Base-by-base conservation (phyloP, 2,329 filamentous ascomycete genomes). In the Calonectria pauciramosa region DNA sequence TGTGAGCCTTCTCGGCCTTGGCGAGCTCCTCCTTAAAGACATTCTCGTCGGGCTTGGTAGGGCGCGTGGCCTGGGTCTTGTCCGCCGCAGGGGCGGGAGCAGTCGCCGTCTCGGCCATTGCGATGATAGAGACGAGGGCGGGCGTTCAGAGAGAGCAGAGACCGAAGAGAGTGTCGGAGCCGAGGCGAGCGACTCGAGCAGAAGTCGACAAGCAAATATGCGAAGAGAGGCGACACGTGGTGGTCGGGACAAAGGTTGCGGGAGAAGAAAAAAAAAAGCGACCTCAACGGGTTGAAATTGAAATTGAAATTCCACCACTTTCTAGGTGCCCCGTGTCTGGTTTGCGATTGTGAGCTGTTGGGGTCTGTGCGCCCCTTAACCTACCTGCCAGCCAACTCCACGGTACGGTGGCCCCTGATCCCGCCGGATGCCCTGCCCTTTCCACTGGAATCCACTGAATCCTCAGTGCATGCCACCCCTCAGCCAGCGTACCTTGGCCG, bases 31-130 rank as follows among this genome's bases (percentile, higher is more conserved):
- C 91, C 88, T 98, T 96, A 90, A 93, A 99, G 80, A 90, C 88
- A 78, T 93, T 94, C 88, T 97, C 94, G 86, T 98, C 95, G 60
- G 97, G 97, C 90, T 94, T 95, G 86, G 94, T 91, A 69, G 96
- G 96, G 87, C 93, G 95, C 82, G 87, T 83, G 77, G 86, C 85
- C 73, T 84, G 68, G 67, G 80, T 75, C 78, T 84, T 83, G 76
- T 87, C 84, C 71, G 85, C 86, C 80, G 85, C 86, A 76, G 83
- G 80, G 78, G 87, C 85, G 75, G 88, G 84, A 71, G 89, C 84
- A 63, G 88, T 83, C 75, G 86, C 84, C 72, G 87, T 85, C 71
- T 88, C 86, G 75, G 88, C 86, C 85, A 87, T 87, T 82, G 87
- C 83, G 78, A 84, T 80, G 77, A 84, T 83, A 69, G 59, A 71